These are phyloP conservation scores for Annona squamosa DNA, from an alignment of 164 flowering plant genomes.

Conservation along the genomic window DNA sequence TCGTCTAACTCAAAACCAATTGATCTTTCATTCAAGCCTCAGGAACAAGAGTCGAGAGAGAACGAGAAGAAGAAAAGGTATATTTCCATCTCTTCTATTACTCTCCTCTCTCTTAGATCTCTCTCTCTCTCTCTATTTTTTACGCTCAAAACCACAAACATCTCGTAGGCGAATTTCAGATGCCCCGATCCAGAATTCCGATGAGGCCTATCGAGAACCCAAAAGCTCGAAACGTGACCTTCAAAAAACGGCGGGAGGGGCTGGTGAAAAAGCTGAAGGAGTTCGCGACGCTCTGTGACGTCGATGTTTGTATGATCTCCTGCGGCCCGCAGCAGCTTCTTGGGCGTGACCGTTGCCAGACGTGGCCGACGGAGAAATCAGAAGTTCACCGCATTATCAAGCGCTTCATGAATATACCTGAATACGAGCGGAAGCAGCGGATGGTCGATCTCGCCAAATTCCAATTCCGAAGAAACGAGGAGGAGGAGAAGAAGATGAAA, in stretches of 20 bases:
- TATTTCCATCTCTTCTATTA: neutral
- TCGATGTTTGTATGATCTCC: conserved; percentile 36
- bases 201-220: conserved; percentile 14
- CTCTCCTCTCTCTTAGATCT: neutral
- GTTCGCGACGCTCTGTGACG: conserved; percentile 32
- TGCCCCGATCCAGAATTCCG: conserved; percentile 23
- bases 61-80: too few relatives aligned
- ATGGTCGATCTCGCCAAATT: conserved; percentile 9
- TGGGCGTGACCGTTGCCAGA: neutral
- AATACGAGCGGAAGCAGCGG: conserved; percentile 8
- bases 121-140: neutral
- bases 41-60: too few relatives aligned
- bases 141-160: neutral
- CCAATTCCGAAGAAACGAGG: neutral
- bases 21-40: too few relatives aligned
- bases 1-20: too few relatives aligned
- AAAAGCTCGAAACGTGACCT: conserved; percentile 21
- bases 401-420: conserved; percentile 1
- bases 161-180: neutral
- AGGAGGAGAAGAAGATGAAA: conserved; percentile 1
- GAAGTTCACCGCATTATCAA: conserved; percentile 18
- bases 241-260: conserved; percentile 28
- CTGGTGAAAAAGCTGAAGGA: conserved; percentile 24
- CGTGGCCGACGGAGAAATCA: conserved; percentile 27
- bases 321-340: conserved; percentile 20